These are phyloP conservation scores for Nemania sp. DNA, from an alignment of 2,329 filamentous ascomycete species.

Conservation along the genomic window DNA sequence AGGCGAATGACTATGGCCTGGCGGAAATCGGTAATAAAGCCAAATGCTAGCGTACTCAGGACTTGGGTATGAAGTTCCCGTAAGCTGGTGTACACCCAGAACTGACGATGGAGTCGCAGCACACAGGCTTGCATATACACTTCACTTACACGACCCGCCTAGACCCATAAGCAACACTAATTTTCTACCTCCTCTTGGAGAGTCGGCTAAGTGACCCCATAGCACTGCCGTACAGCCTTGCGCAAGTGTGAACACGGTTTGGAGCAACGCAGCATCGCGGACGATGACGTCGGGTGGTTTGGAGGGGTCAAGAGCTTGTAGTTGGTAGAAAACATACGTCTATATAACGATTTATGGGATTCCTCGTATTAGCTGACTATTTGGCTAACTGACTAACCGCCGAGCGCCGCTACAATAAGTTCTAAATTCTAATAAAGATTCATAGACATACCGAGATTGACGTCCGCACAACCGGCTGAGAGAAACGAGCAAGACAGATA, in stretches of 20 bases:
- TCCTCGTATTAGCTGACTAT: no score
- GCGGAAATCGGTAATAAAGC: constrained; percentile 66
- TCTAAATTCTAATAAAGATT: no score
- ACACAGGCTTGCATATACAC: no score
- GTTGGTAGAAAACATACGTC: constrained; percentile 85
- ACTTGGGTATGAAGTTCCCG: constrained; percentile 46
- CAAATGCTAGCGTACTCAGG: constrained; percentile 71
- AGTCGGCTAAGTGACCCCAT: constrained; percentile 74
- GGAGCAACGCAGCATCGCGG: constrained; percentile 74
- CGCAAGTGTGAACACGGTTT: constrained; percentile 77
- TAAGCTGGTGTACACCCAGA: no score
- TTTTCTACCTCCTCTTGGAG: constrained; percentile 70
- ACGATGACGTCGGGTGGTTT: constrained; percentile 74
- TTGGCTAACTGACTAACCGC: no score
- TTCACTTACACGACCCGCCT: constrained; percentile 59
- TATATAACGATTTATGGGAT: no score
- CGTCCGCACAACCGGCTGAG: constrained; percentile 81
- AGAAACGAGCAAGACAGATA: constrained; percentile 75
- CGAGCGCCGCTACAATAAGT: no score
- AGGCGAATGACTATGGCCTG: constrained; percentile 65
- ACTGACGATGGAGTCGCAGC: no score
- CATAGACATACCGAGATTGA: constrained; percentile 63
- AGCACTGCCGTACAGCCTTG: constrained; percentile 83
- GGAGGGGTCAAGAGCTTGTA: no score
- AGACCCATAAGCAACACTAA: constrained; percentile 77